These are phyloP conservation scores for Fragaria ananassa DNA, from an alignment of 306 rosid genomes.

Conservation along the genomic window DNA sequence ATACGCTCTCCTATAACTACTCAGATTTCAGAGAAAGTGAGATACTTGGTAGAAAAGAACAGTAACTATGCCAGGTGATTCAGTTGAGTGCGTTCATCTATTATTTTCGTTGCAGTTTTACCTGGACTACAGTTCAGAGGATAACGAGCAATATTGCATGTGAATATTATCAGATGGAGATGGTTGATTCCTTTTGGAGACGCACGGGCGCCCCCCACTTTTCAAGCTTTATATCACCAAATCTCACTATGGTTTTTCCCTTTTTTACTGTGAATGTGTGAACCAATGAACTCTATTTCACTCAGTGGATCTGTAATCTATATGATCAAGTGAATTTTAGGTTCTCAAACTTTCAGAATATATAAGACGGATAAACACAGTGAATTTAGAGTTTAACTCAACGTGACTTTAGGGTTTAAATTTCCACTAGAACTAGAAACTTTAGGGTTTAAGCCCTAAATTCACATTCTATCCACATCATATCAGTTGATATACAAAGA, in stretches of 20 bases:
- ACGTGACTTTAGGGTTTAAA: no score
- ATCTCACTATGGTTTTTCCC: not conserved
- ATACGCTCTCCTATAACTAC: not conserved
- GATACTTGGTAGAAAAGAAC: not conserved
- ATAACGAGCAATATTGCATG: not conserved
- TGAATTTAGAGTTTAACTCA: no score
- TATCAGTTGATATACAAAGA: not conserved
- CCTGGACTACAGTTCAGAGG: not conserved
- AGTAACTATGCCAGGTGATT: not conserved
- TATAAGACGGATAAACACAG: no score
- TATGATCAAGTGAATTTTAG: not conserved
- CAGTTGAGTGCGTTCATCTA: not conserved
- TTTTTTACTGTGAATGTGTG: not conserved
- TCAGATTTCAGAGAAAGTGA: not conserved
- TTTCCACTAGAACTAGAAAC: not conserved
- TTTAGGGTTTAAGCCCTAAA: no score
- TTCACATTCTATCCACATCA: not conserved
- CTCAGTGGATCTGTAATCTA: not conserved
- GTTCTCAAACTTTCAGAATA: no score
- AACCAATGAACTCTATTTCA: no score
- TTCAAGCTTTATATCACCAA: not conserved
- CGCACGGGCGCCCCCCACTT: not conserved
- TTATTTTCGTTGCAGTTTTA: not conserved
- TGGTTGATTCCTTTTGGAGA: not conserved
- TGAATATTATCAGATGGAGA: not conserved